These are phyloP conservation scores for Penicillium ochrochloron DNA, from an alignment of 495 filamentous ascomycete species.

Conservation along the genomic window DNA sequence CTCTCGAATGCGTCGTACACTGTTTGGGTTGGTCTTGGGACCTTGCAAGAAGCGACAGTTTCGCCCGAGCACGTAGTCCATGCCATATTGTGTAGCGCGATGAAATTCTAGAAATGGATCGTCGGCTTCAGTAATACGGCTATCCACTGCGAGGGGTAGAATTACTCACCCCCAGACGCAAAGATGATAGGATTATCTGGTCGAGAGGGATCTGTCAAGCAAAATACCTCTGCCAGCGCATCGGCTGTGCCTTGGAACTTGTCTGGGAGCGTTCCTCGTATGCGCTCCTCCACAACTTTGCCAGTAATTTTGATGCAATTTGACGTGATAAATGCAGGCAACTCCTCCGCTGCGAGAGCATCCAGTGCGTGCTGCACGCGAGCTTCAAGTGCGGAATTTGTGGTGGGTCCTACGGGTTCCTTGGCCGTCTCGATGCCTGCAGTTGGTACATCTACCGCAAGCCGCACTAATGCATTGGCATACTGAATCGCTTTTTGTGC, in stretches of 20 bases:
- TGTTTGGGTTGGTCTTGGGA: conserved; percentile 54
- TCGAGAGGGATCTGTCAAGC: conserved; percentile 73
- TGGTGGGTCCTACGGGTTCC: conserved; percentile 48
- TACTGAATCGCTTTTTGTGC: conserved; percentile 70
- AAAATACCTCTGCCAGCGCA: conserved; percentile 75
- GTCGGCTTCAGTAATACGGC: not conserved
- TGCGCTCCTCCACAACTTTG: conserved; percentile 40
- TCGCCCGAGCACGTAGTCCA: conserved; percentile 59
- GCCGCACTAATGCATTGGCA: conserved; percentile 64
- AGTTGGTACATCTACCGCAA: conserved; percentile 30
- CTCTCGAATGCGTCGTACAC: conserved; percentile 59
- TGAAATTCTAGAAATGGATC: conserved; percentile 53
- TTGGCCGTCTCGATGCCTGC: conserved; percentile 52
- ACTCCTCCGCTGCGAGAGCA: conserved; percentile 63
- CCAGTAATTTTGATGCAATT: conserved; percentile 39
- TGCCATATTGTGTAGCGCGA: conserved; percentile 63
- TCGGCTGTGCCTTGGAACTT: conserved; percentile 62
- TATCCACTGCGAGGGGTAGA: not conserved
- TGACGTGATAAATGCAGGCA: conserved; percentile 70
- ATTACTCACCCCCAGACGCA: conserved; percentile 67
- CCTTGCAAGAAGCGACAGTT: conserved; percentile 68
- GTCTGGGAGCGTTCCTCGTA: conserved; percentile 38
- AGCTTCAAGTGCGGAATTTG: conserved; percentile 58
- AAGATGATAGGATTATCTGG: conserved; percentile 79
- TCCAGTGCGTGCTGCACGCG: conserved; percentile 63